Evolutionary conservation across 108 stramenopile genomes (phyloP).

Genomic region (Cyclotella cryptica): DNA sequence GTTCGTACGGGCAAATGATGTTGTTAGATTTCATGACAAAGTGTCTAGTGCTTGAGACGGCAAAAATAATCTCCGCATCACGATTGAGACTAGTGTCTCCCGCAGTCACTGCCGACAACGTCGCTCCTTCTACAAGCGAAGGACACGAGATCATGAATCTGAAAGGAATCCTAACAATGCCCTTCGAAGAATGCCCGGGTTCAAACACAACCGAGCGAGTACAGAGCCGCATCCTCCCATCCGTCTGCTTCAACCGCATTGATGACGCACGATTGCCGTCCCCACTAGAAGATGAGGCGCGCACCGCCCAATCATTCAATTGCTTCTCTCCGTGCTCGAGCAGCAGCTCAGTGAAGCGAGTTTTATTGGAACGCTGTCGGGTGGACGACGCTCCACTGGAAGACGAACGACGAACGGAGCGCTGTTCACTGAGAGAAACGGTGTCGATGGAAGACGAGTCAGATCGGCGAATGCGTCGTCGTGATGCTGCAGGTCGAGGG

Average conservation of each 20-base stretch:
- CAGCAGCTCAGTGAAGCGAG: conserved; percentile 75
- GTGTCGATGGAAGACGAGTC: conserved; percentile 13
- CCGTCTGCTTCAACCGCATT: conserved; percentile 64
- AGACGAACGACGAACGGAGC: not conserved
- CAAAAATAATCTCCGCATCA: conserved; percentile 19
- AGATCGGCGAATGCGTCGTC: conserved; percentile 47
- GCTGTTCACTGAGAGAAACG: not conserved
- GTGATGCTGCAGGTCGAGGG: conserved; percentile 44
- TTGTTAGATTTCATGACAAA: conserved; percentile 69
- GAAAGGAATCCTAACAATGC: conserved; percentile 78
- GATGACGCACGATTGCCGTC: not conserved
- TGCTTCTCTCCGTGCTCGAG: conserved; percentile 84
- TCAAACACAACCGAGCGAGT: conserved; percentile 81
- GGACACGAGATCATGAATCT: conserved; percentile 61
- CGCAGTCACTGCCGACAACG: too few relatives aligned
- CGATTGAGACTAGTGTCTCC: conserved; percentile 17
- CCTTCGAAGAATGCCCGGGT: conserved; percentile 68
- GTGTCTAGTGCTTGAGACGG: conserved; percentile 54
- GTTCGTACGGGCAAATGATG: conserved; percentile 65
- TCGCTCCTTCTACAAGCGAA: conserved; percentile 14
- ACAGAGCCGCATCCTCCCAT: conserved; percentile 81
- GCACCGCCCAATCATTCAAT: conserved; percentile 83
- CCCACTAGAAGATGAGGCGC: conserved; percentile 54
- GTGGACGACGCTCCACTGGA: conserved; percentile 9
- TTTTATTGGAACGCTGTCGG: conserved; percentile 1